phyloP scores from a whole-genome alignment of 768 basidiomycete genomes.

The Boletus sensibilis region DNA sequence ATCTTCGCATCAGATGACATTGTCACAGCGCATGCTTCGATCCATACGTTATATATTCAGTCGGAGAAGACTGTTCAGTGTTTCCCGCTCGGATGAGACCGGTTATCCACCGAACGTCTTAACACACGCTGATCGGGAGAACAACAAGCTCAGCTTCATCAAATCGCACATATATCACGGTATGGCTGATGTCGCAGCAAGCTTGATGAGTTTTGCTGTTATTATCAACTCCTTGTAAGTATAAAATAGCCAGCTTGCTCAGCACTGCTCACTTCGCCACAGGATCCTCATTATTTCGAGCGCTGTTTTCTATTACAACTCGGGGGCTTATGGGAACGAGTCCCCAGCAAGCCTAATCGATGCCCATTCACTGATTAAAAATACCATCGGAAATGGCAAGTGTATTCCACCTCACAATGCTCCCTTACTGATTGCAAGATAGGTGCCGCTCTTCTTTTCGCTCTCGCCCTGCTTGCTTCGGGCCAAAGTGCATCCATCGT shows the following conservation, averaged over 20 bases:
- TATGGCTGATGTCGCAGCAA: conserved; percentile 61
- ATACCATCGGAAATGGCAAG: conserved; percentile 65
- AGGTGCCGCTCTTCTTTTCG: conserved; percentile 87
- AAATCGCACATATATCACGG: conserved; percentile 64
- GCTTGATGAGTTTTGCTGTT: conserved; percentile 81
- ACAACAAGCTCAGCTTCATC: conserved; percentile 55
- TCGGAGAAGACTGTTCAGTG: conserved; percentile 23
- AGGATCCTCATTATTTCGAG: conserved; percentile 82
- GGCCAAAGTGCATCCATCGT: conserved; percentile 91
- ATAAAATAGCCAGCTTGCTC: background rate
- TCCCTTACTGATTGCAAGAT: conserved; percentile 2
- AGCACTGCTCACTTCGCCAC: background rate
- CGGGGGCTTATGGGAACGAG: conserved; percentile 38
- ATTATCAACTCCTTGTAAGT: conserved; percentile 81
- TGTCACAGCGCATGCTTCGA: conserved; percentile 19
- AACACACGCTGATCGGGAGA: conserved; percentile 54
- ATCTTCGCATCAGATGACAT: conserved; percentile 15
- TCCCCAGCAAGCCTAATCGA: conserved; percentile 77
- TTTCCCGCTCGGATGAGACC: conserved; percentile 22
- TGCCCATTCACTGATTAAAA: conserved; percentile 72
- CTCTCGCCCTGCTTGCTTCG: conserved; percentile 77
- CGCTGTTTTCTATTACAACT: conserved; percentile 72
- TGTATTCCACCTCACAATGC: background rate
- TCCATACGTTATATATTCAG: conserved; percentile 7
- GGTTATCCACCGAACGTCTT: conserved; percentile 31